Conservation (phyloP, 352 stramenopile species). For the Phytophthora brassicae region DNA sequence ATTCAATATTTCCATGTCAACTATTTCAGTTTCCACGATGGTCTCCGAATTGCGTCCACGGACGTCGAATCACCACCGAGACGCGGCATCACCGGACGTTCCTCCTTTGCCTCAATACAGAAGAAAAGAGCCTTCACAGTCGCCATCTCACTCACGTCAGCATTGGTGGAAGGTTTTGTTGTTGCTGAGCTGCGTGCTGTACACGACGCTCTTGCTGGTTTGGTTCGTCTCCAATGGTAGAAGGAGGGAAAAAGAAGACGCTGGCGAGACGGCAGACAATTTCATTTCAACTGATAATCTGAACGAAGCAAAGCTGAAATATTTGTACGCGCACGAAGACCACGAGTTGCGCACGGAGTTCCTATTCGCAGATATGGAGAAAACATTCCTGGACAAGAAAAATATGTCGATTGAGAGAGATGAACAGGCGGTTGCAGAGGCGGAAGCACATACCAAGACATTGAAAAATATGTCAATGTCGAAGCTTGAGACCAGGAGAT, state of each 20-base stretch:
- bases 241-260: background rate
- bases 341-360: constrained; percentile 18
- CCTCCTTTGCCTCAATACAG: constrained; percentile 14
- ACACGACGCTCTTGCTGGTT: constrained; percentile 20
- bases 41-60: constrained; percentile 16
- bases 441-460: constrained; percentile 21
- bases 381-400: constrained; percentile 15
- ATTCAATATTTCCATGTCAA: constrained; percentile 5
- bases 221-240: constrained; percentile 11
- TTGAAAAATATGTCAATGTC: constrained; percentile 17
- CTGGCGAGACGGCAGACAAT: background rate
- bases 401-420: constrained; percentile 16
- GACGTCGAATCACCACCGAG: constrained; percentile 2
- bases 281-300: constrained; percentile 20
- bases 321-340: constrained; percentile 26
- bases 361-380: constrained; percentile 27
- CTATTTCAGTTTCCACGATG: constrained; percentile 24
- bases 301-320: constrained; percentile 12
- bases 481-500: constrained; percentile 16
- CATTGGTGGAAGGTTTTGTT: constrained; percentile 17
- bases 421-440: constrained; percentile 12
- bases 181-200: constrained; percentile 17
- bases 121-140: background rate
- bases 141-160: background rate
- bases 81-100: background rate